These are phyloP conservation scores for Vachellia pachyceras DNA, from an alignment of 306 rosid genomes.

Conservation along the genomic window DNA sequence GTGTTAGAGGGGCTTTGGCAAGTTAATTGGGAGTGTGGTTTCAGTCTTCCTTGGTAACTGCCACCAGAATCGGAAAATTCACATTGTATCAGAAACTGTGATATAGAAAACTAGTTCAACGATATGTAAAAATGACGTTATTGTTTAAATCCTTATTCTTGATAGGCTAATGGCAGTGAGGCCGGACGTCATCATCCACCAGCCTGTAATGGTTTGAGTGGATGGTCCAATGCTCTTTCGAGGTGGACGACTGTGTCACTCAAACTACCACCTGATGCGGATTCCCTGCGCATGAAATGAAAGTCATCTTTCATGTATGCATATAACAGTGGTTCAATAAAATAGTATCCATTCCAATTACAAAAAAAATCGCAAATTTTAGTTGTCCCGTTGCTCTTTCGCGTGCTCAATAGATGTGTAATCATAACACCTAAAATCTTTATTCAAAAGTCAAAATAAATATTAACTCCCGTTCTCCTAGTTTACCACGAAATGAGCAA, in stretches of 20 bases:
- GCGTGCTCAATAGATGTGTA: neutral
- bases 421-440: too few species aligned
- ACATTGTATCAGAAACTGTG: neutral
- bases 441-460: too few species aligned
- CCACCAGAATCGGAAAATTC: constrained; percentile 48
- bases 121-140: constrained; percentile 24
- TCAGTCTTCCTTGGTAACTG: constrained; percentile 54
- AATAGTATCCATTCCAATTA: too few species aligned
- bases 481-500: neutral
- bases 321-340: neutral
- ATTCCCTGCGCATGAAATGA: neutral
- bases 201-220: neutral
- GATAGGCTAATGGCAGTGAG: neutral
- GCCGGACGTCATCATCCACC: neutral
- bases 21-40: constrained; percentile 46
- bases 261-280: neutral
- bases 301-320: neutral
- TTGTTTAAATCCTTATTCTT: neutral
- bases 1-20: constrained; percentile 24
- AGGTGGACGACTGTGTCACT: neutral
- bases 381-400: neutral
- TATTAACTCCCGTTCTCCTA: too few species aligned
- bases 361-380: neutral
- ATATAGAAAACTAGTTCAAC: neutral
- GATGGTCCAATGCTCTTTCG: neutral